Evolutionary conservation across 371 early-diverging fungal species (phyloP).

Genomic region (Syncephalastrum sp.): DNA sequence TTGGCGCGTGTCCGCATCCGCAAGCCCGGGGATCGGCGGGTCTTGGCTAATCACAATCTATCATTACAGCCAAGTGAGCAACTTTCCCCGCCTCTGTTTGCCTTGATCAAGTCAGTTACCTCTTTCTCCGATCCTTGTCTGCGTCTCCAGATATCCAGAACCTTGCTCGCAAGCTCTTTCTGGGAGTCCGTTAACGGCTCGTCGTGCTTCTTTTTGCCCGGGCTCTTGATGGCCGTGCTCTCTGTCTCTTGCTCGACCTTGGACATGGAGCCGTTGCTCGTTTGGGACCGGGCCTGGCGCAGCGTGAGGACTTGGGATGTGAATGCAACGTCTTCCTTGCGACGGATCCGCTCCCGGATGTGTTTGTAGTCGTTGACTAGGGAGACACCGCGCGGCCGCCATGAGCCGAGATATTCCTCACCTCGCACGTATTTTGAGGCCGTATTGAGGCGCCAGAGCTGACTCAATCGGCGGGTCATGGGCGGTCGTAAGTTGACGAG

Average conservation of each 20-base stretch:
- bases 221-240: conserved; percentile 2
- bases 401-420: conserved; percentile 74
- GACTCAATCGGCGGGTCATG: conserved; percentile 51
- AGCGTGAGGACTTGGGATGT: conserved; percentile 16
- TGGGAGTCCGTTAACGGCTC: conserved; percentile 6
- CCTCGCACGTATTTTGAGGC: conserved; percentile 84
- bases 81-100: background rate
- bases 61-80: background rate
- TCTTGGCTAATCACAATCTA: conserved; percentile 56
- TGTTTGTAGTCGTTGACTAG: conserved; percentile 62
- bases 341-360: conserved; percentile 37
- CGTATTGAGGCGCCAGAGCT: conserved; percentile 74
- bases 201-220: background rate
- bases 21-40: conserved; percentile 30
- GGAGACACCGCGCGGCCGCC: conserved; percentile 77
- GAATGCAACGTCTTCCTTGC: conserved; percentile 19
- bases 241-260: conserved; percentile 6
- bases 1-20: conserved; percentile 28
- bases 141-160: conserved; percentile 48
- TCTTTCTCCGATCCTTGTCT: conserved; percentile 45
- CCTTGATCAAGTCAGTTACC: conserved; percentile 27
- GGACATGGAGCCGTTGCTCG: conserved; percentile 17
- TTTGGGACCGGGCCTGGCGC: conserved; percentile 13
- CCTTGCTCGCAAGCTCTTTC: conserved; percentile 35
- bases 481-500: conserved; percentile 57